Evolutionary conservation across 2,329 filamentous ascomycete species (phyloP), one percentile per base, ranked within the genome.

Genomic region (Xylaria sp.): DNA sequence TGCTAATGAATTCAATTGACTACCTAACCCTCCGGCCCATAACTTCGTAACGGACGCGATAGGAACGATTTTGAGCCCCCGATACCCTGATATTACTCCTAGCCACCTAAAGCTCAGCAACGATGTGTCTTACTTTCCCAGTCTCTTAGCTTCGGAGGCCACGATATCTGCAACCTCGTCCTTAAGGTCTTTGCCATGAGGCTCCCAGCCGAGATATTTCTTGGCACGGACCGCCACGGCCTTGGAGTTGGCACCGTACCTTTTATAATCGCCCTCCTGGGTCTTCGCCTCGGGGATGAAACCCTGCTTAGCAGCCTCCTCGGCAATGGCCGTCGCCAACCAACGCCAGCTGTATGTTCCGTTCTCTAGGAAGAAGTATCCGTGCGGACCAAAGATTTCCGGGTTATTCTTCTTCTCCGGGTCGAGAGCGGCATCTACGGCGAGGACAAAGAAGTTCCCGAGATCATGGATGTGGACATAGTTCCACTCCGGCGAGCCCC

Each of bases 291-390:
- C 76, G 25, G 74, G 71, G 25, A 80, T 69, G 39, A 86, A 81
- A 0, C 87, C 86, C 77, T 88, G 83, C 73, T 85, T 82, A 46
- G 83, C 79, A 2, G 87, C 88, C 73, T 87, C 84, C 51, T 89
- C 83, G 0, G 86, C 88, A 66, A 92, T 82, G 75, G 81, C 82
- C 67, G 79, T 78, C 2, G 88, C 82, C 8, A 91, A 76, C 15
- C 92, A 88, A 5, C 86, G 85, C 91, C 90, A 94, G 28, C 80
- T 80, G 76, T 91, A 88, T 63, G 86, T 80, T 1, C 88, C 90
- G 72, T 86, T 87, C 77, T 91, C 89, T 8, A 86, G 83, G 70
- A 94, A 89, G 80, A 89, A 93, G 78, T 93, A 94, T 0, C 83
- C 90, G 41, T 86, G 78, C 0, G 79, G 78, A 1, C 90, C 90